phyloP scores from a whole-genome alignment of 2,329 filamentous ascomycete genomes.

The Fusarium cyanostomum region DNA sequence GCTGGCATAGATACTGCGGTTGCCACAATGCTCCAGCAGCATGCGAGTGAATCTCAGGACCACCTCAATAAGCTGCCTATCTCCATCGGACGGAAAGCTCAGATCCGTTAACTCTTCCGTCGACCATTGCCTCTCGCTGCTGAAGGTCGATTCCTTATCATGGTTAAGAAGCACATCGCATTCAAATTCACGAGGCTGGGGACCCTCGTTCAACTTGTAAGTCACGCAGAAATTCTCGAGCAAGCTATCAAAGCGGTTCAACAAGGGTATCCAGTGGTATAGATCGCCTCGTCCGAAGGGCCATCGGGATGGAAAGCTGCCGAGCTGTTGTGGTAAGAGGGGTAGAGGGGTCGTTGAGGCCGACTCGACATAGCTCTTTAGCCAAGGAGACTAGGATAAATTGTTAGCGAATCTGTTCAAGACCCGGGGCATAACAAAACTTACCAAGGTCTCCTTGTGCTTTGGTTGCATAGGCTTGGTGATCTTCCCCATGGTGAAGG shows the following conservation, averaged over 20 bases:
- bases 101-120: conserved; percentile 61
- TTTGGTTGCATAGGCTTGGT: conserved; percentile 73
- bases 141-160: conserved; percentile 60
- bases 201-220: conserved; percentile 82
- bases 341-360: conserved; percentile 76
- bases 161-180: conserved; percentile 71
- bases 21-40: conserved; percentile 93
- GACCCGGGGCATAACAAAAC: conserved; percentile 32
- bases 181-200: conserved; percentile 81
- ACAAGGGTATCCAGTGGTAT: conserved; percentile 95
- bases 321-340: conserved; percentile 79
- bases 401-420: conserved; percentile 39
- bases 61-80: conserved; percentile 80
- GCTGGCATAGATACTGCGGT: conserved; percentile 94
- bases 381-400: conserved; percentile 78
- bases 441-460: conserved; percentile 73
- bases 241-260: conserved; percentile 93
- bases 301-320: conserved; percentile 87
- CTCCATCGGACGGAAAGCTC: conserved; percentile 78
- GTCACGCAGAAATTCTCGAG: conserved; percentile 82
- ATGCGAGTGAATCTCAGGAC: conserved; percentile 87
- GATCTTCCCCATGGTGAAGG: conserved; percentile 73
- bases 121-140: conserved; percentile 58
- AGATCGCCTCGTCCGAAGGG: conserved; percentile 94
- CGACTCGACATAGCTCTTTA: conserved; percentile 80